phyloP scores from a whole-genome alignment of 345 rosid species.

The Linum usitatissimum region DNA sequence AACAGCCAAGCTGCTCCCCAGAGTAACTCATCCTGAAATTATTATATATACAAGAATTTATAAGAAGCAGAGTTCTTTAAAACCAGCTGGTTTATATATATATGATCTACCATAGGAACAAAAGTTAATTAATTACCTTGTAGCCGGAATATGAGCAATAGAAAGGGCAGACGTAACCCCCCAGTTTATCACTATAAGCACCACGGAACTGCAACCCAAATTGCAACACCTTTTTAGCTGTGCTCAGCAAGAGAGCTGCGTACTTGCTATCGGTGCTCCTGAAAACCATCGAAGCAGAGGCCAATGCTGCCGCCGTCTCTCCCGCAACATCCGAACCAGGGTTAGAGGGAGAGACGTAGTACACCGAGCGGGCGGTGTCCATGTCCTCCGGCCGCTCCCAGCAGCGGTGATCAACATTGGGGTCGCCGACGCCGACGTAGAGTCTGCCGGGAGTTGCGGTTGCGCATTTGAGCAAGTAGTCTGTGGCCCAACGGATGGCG shows the following conservation, averaged over 20 bases:
- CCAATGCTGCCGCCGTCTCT: constrained; percentile 79
- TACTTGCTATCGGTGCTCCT: constrained; percentile 44
- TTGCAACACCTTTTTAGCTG: constrained; percentile 57
- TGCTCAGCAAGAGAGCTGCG: constrained; percentile 35
- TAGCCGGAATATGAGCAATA: constrained; percentile 91
- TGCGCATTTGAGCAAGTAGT: constrained; percentile 81
- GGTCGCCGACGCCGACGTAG: constrained; percentile 89
- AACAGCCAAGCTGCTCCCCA: constrained; percentile 90
- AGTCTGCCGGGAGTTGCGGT: constrained; percentile 64
- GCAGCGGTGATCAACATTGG: constrained; percentile 76
- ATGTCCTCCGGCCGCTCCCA: constrained; percentile 97
- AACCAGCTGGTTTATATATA: too few species aligned
- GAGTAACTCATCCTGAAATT: constrained; percentile 57
- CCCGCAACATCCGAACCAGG: constrained; percentile 94
- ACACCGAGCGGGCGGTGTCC: constrained; percentile 67
- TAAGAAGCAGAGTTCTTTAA: too few species aligned
- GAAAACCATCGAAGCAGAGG: constrained; percentile 89
- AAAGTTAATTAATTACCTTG: constrained; percentile 27
- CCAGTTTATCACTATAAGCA: constrained; percentile 73
- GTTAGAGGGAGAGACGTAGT: constrained; percentile 56
- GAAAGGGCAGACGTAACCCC: constrained; percentile 69
- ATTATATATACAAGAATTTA: too few species aligned
- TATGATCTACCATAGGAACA: too few species aligned
- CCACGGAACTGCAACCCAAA: constrained; percentile 74
- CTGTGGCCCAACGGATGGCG: constrained; percentile 70